Evolutionary conservation across 148 eudicot species (phyloP).

Genomic region (Diospyros kaki): DNA sequence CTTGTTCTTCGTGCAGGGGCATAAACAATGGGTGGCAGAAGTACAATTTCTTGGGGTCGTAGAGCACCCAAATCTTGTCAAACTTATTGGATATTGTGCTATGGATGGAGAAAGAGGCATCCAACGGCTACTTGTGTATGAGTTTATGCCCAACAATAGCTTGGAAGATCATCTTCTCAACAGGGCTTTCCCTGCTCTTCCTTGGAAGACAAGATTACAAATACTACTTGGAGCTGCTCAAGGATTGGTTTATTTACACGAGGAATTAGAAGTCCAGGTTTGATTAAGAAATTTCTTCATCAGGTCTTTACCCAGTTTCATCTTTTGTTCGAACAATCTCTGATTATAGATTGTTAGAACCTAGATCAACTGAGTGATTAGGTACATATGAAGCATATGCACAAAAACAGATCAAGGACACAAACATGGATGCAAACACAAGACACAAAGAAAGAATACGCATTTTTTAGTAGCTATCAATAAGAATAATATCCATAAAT

Average conservation of each 20-base stretch:
- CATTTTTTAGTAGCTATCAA: too few species aligned
- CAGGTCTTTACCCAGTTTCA: too few species aligned
- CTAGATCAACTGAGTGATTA: too few species aligned
- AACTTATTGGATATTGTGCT: constrained; percentile 78
- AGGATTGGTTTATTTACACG: constrained; percentile 82
- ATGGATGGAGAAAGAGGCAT: constrained; percentile 67
- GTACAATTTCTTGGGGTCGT: constrained; percentile 82
- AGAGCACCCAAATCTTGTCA: constrained; percentile 74
- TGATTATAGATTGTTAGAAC: too few species aligned
- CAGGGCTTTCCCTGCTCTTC: constrained; percentile 36
- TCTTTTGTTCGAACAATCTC: too few species aligned
- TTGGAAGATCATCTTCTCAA: constrained; percentile 71
- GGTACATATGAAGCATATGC: too few species aligned
- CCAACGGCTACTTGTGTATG: constrained; percentile 75
- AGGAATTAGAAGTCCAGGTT: constrained; percentile 75
- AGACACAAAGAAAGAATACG: too few species aligned
- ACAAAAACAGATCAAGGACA: too few species aligned
- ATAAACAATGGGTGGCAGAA: constrained; percentile 85
- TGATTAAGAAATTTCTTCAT: neutral
- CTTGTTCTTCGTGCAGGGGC: constrained; percentile 42
- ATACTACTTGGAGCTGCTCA: constrained; percentile 82
- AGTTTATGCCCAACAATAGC: constrained; percentile 80
- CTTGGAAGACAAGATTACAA: constrained; percentile 63
- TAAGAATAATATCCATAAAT: too few species aligned
- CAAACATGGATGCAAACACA: too few species aligned